These are phyloP conservation scores for Chenopodium berlandieri DNA, from an alignment of 148 eudicot species.

Conservation along the genomic window DNA sequence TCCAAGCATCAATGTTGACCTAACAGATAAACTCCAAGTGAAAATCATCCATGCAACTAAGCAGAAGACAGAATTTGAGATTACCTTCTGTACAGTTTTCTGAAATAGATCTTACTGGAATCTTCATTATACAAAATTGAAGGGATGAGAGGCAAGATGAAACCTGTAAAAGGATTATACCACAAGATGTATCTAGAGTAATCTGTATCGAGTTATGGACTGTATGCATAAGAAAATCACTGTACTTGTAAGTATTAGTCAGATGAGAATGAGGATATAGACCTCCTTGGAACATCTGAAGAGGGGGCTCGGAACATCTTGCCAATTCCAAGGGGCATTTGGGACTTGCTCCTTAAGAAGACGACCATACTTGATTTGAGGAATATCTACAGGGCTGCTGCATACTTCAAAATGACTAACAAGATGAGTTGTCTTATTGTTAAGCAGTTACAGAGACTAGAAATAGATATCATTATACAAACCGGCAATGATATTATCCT, in stretches of 20 bases:
- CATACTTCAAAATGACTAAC: constrained; percentile 41
- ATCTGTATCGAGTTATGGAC: not conserved
- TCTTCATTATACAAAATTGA: constrained; percentile 60
- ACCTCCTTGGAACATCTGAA: constrained; percentile 67
- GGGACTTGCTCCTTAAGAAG: constrained; percentile 36
- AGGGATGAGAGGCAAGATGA: constrained; percentile 51
- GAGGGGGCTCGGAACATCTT: constrained; percentile 61
- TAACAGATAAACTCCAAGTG: not conserved
- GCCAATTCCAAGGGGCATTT: constrained; percentile 63
- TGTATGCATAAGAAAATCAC: not conserved
- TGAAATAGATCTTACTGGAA: constrained; percentile 54
- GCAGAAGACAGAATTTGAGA: not conserved
- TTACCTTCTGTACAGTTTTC: constrained; percentile 63
- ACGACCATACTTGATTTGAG: constrained; percentile 68
- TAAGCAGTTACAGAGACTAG: not conserved
- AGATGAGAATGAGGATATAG: not conserved
- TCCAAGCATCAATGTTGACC: not conserved
- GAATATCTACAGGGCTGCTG: constrained; percentile 71
- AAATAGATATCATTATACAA: constrained; percentile 5
- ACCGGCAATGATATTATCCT: constrained; percentile 88
- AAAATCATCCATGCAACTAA: not conserved
- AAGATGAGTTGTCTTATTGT: not conserved
- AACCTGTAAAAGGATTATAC: constrained; percentile 39
- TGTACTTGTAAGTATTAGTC: not conserved
- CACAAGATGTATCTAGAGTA: constrained; percentile 5